Percentiles rank a stretch among this genome's conserved stretches.
Conservation (phyloP, 257 asterid species). For the Nicotiana noctiflora region DNA sequence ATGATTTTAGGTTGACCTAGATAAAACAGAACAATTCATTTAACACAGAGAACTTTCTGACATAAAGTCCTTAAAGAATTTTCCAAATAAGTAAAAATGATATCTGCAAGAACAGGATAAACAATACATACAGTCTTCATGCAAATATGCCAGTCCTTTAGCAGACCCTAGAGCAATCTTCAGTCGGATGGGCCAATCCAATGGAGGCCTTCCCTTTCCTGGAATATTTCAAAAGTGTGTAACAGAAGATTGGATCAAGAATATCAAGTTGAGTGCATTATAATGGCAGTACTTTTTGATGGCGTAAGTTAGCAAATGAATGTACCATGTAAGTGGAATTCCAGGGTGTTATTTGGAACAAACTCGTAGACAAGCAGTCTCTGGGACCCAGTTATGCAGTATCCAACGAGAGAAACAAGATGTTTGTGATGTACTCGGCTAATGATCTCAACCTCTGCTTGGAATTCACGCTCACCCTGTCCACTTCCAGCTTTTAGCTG, state of each 20-base stretch:
- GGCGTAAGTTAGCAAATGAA: neutral
- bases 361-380: constrained; percentile 86
- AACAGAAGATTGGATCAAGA: neutral
- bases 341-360: constrained; percentile 69
- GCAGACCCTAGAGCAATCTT: constrained; percentile 47
- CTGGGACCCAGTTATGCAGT: constrained; percentile 59
- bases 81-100: neutral
- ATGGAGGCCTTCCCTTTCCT: constrained; percentile 38
- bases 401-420: constrained; percentile 88
- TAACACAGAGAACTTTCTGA: neutral
- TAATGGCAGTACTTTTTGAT: neutral
- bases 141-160: constrained; percentile 48
- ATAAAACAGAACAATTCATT: neutral
- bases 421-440: constrained; percentile 94
- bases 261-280: neutral
- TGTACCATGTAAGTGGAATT: constrained; percentile 76
- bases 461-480: constrained; percentile 89
- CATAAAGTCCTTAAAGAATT: neutral
- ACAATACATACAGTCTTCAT: constrained; percentile 38
- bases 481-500: constrained; percentile 85
- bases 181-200: constrained; percentile 32
- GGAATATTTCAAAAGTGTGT: neutral
- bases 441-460: constrained; percentile 91
- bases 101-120: neutral
- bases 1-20: constrained; percentile 88